phyloP scores from a whole-genome alignment of 225 moss, liverwort and hornwort genomes.

The Marchantia polymorpha region DNA sequence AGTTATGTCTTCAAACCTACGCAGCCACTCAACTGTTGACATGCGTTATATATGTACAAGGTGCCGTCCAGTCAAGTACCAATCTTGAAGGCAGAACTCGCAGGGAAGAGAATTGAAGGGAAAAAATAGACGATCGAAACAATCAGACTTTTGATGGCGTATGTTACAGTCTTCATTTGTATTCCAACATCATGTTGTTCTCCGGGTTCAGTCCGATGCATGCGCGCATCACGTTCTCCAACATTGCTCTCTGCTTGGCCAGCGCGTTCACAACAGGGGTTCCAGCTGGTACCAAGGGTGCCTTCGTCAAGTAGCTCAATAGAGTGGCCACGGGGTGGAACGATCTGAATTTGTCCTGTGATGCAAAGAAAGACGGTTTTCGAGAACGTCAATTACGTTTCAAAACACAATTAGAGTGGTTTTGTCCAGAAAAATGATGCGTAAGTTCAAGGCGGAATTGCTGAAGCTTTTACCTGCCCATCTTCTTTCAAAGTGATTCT shows the following conservation, averaged over 20 bases:
- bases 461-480: constrained; percentile 47
- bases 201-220: constrained; percentile 95
- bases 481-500: constrained; percentile 87
- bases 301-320: constrained; percentile 89
- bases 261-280: constrained; percentile 93
- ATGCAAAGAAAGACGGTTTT: background rate
- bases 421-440: background rate
- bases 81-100: background rate
- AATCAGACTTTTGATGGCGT: background rate
- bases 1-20: background rate
- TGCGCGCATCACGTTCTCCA: constrained; percentile 97
- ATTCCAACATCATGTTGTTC: constrained; percentile 98
- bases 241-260: constrained; percentile 96
- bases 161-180: constrained; percentile 49
- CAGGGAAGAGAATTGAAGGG: background rate
- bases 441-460: background rate
- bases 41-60: constrained; percentile 3
- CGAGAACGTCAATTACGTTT: too few relatives aligned
- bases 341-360: constrained; percentile 80
- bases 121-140: background rate
- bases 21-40: background rate
- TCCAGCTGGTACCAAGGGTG: constrained; percentile 78
- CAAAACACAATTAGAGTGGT: too few relatives aligned
- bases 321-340: constrained; percentile 87
- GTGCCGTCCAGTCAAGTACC: background rate